Evolutionary conservation across 2,329 filamentous ascomycete genomes (phyloP).

Genomic region (Biscogniauxia sp.): DNA sequence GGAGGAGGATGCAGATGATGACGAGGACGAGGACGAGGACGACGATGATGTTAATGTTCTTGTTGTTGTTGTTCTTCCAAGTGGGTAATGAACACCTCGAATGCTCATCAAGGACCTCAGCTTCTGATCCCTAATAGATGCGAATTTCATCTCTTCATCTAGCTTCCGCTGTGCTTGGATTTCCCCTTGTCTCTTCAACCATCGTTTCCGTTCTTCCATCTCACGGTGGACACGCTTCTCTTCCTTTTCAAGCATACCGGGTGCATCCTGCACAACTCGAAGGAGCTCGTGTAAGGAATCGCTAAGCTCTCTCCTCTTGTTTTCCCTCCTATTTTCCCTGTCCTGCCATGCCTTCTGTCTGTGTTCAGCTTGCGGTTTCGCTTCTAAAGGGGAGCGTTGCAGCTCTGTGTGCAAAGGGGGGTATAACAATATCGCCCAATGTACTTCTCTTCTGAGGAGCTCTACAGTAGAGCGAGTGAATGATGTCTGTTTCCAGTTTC

Average conservation of each 20-base stretch:
- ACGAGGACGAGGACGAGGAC: slow-evolving; percentile 9
- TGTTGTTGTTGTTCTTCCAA: slow-evolving; percentile 8
- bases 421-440: slow-evolving; percentile 26
- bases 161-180: slow-evolving; percentile 11
- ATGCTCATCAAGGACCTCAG: slow-evolving; percentile 22
- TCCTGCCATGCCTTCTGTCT: slow-evolving; percentile 2
- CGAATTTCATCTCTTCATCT: slow-evolving; percentile 15
- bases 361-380: slow-evolving; percentile 1
- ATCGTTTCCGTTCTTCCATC: slow-evolving; percentile 3
- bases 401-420: slow-evolving; percentile 16
- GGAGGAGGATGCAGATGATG: not conserved
- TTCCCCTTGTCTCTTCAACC: slow-evolving; percentile 16
- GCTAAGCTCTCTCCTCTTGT: slow-evolving; percentile 19
- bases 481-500: slow-evolving; percentile 10
- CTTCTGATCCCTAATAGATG: slow-evolving; percentile 18
- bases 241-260: slow-evolving; percentile 17
- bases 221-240: slow-evolving; percentile 10
- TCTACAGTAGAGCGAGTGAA: slow-evolving; percentile 25
- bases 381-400: slow-evolving; percentile 4
- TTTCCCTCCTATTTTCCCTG: slow-evolving; percentile 12
- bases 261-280: slow-evolving; percentile 13
- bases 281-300: slow-evolving; percentile 15
- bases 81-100: slow-evolving; percentile 12
- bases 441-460: slow-evolving; percentile 22
- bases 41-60: slow-evolving; percentile 13